phyloP scores from a whole-genome alignment of 1,284 basidiomycete genomes.

The Microbotryomycetes sp. region DNA sequence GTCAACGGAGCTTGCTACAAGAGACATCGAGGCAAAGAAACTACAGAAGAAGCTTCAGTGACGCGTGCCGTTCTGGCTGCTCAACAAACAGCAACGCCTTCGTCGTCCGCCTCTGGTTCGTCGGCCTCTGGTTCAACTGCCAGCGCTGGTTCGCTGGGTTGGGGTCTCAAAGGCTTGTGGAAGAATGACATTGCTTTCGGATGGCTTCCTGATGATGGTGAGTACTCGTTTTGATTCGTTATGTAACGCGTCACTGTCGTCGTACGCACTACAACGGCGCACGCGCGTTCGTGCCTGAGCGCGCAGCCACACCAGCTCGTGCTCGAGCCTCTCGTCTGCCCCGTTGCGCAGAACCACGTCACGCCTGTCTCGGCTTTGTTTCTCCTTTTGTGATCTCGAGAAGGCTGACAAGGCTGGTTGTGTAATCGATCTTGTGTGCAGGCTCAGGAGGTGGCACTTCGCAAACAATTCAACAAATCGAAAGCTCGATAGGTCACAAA shows the following conservation, averaged over 20 bases:
- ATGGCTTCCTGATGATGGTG: constrained; percentile 36
- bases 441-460: constrained; percentile 37
- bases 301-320: not conserved
- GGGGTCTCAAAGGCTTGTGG: constrained; percentile 23
- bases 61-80: not conserved
- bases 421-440: not conserved
- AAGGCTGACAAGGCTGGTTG: too few relatives aligned
- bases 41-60: constrained; percentile 1
- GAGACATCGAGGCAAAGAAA: constrained; percentile 15
- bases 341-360: not conserved
- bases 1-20: constrained; percentile 19
- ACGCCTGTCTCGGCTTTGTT: not conserved
- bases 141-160: constrained; percentile 5
- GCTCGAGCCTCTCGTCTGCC: too few relatives aligned
- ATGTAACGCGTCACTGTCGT: not conserved
- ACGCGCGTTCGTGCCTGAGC: not conserved
- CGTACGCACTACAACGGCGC: not conserved
- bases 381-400: too few relatives aligned
- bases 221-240: not conserved
- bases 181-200: constrained; percentile 37
- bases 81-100: not conserved
- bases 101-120: constrained; percentile 4
- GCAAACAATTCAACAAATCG: constrained; percentile 38
- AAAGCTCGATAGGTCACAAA: constrained; percentile 34
- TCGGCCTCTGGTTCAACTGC: constrained; percentile 1